Base-by-base conservation (phyloP, 2,329 filamentous ascomycete genomes). In the Pezicula carpinea region DNA sequence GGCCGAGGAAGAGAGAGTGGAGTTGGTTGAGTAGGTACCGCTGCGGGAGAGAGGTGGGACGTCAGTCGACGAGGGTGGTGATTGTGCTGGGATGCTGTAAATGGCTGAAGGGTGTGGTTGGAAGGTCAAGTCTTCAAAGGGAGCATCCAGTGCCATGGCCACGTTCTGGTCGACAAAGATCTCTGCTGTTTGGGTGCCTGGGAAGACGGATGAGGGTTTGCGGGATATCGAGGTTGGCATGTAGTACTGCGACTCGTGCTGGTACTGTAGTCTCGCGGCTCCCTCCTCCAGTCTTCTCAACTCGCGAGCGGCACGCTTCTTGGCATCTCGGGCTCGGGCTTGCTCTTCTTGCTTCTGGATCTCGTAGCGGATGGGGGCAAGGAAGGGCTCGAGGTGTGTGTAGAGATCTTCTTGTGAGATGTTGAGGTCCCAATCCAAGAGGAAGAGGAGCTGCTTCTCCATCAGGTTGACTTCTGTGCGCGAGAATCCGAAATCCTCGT, bases 381-480 rank as follows among this genome's bases (percentile, higher is more conserved):
- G 79, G 76, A 97, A 97, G 35, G 80, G 80, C 59, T 96, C 89
- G 34, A 97, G 77, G 66, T 96, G 88, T 56, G 75, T 76, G 73
- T 95, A 89, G 36, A 99, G 83, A 60, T 97, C 90, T 47, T 91
- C 77, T 62, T 90, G 82, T 35, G 77, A 83, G 63, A 99, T 90
- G 57, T 88, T 80, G 51, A 96, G 80, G 57, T 99, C 89, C 89
- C 91, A 99, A 65, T 96, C 88, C 39, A 99, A 77, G 36, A 99
- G 80, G 74, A 89, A 93, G 44, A 99, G 84, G 23, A 99, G 79
- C 71, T 99, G 93, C 79, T 95, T 95, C 79, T 99, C 93, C 93
- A 99, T 99, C 53, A 97, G 78, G 74, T 99, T 99, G 61, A 99
- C 93, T 72, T 99, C 93, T 31, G 89, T 93, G 57, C 91, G 79